phyloP scores from a whole-genome alignment of 805 yeast species.

The Metschnikowia anglica region DNA sequence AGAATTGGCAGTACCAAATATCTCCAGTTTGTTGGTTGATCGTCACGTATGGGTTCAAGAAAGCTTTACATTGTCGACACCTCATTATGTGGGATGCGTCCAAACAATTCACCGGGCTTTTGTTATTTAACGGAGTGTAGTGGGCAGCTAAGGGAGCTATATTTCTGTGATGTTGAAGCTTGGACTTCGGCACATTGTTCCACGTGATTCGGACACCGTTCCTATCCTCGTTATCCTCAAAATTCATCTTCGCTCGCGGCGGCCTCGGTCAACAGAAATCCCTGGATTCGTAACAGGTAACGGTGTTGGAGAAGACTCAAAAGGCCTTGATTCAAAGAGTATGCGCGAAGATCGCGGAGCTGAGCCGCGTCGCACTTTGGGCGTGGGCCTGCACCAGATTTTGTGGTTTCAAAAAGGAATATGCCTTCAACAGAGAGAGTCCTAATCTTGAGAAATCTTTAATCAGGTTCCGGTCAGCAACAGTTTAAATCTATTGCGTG shows the following conservation, averaged over 20 bases:
- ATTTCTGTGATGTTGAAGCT: slow-evolving; percentile 50
- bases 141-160: slow-evolving; percentile 56
- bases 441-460: too few relatives aligned
- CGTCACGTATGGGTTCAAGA: slow-evolving; percentile 52
- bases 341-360: slow-evolving; percentile 4
- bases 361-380: slow-evolving; percentile 2
- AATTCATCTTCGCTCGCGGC: slow-evolving; percentile 34
- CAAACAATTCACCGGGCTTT: slow-evolving; percentile 36
- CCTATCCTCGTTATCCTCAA: slow-evolving; percentile 61
- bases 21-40: slow-evolving; percentile 26
- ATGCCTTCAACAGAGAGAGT: too few relatives aligned
- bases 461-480: too few relatives aligned
- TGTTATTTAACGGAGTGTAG: slow-evolving; percentile 57
- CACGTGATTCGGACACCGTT: slow-evolving; percentile 77
- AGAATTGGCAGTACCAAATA: slow-evolving; percentile 58
- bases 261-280: neutral
- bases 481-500: too few relatives aligned
- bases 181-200: slow-evolving; percentile 61
- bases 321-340: slow-evolving; percentile 1
- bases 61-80: slow-evolving; percentile 56
- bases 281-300: too few relatives aligned
- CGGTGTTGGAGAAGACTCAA: neutral
- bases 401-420: too few relatives aligned
- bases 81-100: slow-evolving; percentile 42
- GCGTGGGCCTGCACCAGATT: neutral